A percentile compares a stretch with the other conserved stretches of the same genome.
Conservation (phyloP, 2,329 filamentous ascomycete species). For the Paecilomyces variotii region DNA sequence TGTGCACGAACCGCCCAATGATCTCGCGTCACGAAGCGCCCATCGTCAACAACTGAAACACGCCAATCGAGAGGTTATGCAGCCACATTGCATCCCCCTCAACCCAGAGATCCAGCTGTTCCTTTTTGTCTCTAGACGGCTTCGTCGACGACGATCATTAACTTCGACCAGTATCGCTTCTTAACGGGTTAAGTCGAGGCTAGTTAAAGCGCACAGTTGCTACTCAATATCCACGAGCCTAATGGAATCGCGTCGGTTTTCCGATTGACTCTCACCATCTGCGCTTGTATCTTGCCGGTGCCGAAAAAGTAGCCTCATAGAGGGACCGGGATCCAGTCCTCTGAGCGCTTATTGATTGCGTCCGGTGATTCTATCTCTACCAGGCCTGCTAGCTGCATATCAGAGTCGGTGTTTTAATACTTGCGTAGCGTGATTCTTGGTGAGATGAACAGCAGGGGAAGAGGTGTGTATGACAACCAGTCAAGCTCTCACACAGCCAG, state of each 20-base stretch:
- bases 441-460: background rate
- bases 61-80: background rate
- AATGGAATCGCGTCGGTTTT: background rate
- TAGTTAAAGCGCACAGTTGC: background rate
- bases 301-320: background rate
- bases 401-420: background rate
- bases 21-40: background rate
- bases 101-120: background rate
- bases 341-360: too few species aligned
- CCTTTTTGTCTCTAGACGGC: too few species aligned
- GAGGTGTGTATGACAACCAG: background rate
- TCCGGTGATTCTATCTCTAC: background rate
- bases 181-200: background rate
- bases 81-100: background rate
- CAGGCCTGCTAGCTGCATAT: background rate
- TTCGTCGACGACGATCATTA: too few species aligned
- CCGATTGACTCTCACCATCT: background rate
- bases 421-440: background rate
- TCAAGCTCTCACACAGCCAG: background rate
- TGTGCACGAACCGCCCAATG: background rate
- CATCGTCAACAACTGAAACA: background rate
- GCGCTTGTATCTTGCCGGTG: background rate
- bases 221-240: background rate
- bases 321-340: background rate
- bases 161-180: background rate